A percentile compares a stretch with the other conserved stretches of the same genome.
Conservation (phyloP, 202 grass and related monocot species). For the Cymbopogon flexuosus region DNA sequence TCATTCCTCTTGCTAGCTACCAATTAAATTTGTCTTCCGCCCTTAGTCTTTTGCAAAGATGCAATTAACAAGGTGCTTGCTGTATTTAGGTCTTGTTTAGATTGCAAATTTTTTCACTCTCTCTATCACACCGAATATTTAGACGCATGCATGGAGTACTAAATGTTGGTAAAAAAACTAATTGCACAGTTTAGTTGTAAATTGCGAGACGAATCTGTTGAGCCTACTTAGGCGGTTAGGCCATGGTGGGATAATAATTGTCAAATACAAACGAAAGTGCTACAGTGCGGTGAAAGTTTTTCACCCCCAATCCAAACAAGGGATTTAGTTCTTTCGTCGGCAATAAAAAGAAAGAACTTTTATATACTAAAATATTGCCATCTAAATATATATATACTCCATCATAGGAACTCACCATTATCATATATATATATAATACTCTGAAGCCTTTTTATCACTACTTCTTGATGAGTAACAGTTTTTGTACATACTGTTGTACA, state of each 20-base stretch:
- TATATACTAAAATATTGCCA: background rate
- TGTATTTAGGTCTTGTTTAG: background rate
- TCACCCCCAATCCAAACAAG: too few species aligned
- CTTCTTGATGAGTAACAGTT: background rate
- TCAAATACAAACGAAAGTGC: too few species aligned
- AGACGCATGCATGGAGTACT: too few species aligned
- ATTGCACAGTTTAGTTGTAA: too few species aligned
- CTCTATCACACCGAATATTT: too few species aligned
- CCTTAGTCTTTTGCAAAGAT: background rate
- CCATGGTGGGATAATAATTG: too few species aligned
- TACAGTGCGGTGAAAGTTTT: too few species aligned
- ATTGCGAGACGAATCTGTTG: too few species aligned
- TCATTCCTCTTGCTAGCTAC: background rate
- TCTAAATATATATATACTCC: background rate
- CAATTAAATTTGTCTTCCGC: background rate
- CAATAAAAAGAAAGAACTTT: background rate
- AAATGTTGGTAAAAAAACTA: too few species aligned
- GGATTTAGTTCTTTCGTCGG: background rate
- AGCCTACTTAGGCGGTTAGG: too few species aligned
- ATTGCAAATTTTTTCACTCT: too few species aligned
- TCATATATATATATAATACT: constrained; percentile 4
- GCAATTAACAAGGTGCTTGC: background rate
- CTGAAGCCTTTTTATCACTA: constrained; percentile 3
- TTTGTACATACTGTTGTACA: constrained; percentile 4
- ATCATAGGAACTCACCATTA: background rate